phyloP scores from a whole-genome alignment of 345 rosid species.

The Ricinus communis region DNA sequence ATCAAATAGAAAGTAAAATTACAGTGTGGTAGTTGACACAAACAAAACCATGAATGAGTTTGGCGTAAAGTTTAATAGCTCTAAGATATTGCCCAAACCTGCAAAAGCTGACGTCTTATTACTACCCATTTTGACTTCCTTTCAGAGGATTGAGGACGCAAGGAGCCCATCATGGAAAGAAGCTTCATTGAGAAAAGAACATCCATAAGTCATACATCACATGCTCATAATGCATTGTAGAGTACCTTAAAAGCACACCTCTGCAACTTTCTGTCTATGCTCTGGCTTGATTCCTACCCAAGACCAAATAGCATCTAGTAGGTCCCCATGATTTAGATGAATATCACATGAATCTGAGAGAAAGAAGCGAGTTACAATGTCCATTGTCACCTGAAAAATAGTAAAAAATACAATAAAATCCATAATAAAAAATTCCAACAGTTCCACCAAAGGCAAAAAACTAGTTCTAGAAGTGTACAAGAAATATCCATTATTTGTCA shows the following conservation, averaged over 20 bases:
- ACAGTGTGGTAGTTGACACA: neutral
- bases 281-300: conserved; percentile 91
- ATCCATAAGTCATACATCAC: conserved; percentile 30
- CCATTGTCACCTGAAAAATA: conserved; percentile 64
- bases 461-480: neutral
- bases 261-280: conserved; percentile 85
- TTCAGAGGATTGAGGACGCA: conserved; percentile 91
- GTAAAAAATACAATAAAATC: neutral
- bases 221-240: conserved; percentile 8
- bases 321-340: conserved; percentile 89
- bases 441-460: neutral
- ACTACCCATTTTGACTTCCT: conserved; percentile 86
- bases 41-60: neutral
- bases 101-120: conserved; percentile 90
- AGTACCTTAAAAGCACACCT: conserved; percentile 47
- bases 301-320: conserved; percentile 90
- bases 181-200: conserved; percentile 51
- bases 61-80: neutral
- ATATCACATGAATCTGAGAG: conserved; percentile 66
- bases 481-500: conserved; percentile 1
- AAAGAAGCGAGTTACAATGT: conserved; percentile 60
- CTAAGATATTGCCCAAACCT: conserved; percentile 50
- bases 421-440: neutral
- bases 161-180: conserved; percentile 82
- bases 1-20: neutral